These are phyloP conservation scores for Tetrahymena thermophila DNA, from an alignment of 73 alveolate genomes.

Conservation along the genomic window DNA sequence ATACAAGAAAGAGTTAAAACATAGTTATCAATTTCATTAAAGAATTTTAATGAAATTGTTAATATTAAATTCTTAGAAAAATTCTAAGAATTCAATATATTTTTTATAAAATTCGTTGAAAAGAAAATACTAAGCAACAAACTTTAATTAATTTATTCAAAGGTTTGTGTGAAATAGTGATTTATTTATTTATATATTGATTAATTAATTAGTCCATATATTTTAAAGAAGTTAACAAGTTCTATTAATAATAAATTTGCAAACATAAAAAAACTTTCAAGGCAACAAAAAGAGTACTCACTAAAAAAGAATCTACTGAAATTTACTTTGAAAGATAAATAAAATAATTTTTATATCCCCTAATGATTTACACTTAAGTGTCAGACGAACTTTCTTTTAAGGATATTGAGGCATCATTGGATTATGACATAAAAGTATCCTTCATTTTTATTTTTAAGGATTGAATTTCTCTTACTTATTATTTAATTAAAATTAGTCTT, in stretches of 20 bases:
- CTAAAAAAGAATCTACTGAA: neutral
- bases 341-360: neutral
- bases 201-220: neutral
- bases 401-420: neutral
- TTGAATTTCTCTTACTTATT: neutral
- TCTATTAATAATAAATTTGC: neutral
- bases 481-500: neutral
- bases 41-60: neutral
- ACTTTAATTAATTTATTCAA: neutral
- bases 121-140: neutral
- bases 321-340: neutral
- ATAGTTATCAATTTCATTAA: neutral
- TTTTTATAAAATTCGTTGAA: neutral
- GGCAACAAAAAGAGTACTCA: neutral
- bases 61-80: neutral
- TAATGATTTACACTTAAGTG: neutral
- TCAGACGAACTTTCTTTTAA: neutral
- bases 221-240: neutral
- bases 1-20: too few relatives aligned
- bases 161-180: neutral
- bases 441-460: neutral
- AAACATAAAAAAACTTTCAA: neutral
- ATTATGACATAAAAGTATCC: neutral
- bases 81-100: neutral
- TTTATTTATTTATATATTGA: too few relatives aligned